Evolutionary conservation across 2,329 filamentous ascomycete species (phyloP).

Genomic region (Ascocoryne sarcoides): DNA sequence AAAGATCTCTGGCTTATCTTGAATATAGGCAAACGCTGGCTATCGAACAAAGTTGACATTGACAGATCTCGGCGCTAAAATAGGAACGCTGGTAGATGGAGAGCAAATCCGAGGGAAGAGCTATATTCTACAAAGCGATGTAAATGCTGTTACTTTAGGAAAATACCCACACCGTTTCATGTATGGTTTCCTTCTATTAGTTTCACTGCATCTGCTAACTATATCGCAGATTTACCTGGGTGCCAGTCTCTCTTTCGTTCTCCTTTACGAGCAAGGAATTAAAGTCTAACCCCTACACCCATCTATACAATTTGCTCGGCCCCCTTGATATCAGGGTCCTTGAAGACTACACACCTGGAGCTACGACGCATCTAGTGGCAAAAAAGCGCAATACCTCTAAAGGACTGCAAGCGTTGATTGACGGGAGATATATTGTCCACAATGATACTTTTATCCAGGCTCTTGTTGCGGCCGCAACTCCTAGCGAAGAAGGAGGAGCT

Average conservation of each 20-base stretch:
- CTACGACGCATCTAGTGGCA: conserved; percentile 81
- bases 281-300: conserved; percentile 54
- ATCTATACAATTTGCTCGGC: conserved; percentile 60
- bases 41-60: conserved; percentile 60
- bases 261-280: conserved; percentile 65
- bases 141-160: conserved; percentile 64
- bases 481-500: conserved; percentile 25
- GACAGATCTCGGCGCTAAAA: conserved; percentile 74
- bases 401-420: conserved; percentile 77
- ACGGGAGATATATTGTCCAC: conserved; percentile 65
- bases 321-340: conserved; percentile 83
- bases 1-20: conserved; percentile 9
- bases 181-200: conserved; percentile 36
- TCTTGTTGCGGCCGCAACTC: conserved; percentile 46
- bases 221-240: conserved; percentile 60
- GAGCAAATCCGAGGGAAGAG: conserved; percentile 56
- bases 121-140: conserved; percentile 44
- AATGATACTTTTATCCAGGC: conserved; percentile 63
- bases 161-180: conserved; percentile 55
- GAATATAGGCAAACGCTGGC: conserved; percentile 13
- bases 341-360: conserved; percentile 57
- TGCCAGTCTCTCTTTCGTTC: conserved; percentile 72
- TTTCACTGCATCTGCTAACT: not conserved
- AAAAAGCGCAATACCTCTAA: conserved; percentile 86
- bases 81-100: conserved; percentile 72